phyloP scores from a whole-genome alignment of 345 rosid genomes.

The Brassica incana region DNA sequence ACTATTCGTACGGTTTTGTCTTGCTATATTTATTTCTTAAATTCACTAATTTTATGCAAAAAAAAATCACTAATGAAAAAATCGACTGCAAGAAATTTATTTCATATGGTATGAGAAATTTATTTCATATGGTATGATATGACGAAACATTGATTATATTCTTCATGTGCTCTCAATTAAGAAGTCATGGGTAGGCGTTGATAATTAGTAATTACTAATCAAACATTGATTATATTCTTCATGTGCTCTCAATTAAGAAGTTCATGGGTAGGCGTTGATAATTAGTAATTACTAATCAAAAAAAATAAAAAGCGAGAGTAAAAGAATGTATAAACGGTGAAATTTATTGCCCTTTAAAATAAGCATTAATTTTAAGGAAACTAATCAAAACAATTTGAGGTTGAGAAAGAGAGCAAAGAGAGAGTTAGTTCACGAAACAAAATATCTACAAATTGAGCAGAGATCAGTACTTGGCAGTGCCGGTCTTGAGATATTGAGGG shows the following conservation, averaged over 20 bases:
- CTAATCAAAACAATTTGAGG: neutral
- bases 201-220: conserved; percentile 15
- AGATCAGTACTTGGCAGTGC: conserved; percentile 19
- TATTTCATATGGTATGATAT: conserved; percentile 5
- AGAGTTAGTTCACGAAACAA: conserved; percentile 16
- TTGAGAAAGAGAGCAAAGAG: conserved; percentile 16
- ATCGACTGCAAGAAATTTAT: neutral
- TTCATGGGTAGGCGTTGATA: conserved; percentile 23
- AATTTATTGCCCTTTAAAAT: neutral
- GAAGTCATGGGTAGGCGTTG: conserved; percentile 20
- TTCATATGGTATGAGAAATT: conserved; percentile 2
- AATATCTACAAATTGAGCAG: conserved; percentile 46
- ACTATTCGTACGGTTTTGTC: conserved; percentile 33
- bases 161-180: conserved; percentile 33
- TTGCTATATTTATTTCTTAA: conserved; percentile 30
- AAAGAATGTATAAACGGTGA: conserved; percentile 16
- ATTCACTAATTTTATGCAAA: neutral
- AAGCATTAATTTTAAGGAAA: conserved; percentile 4
- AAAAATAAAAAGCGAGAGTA: neutral
- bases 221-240: conserved; percentile 36
- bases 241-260: conserved; percentile 25
- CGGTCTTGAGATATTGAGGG: too few relatives aligned
- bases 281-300: conserved; percentile 10
- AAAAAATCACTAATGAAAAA: neutral
- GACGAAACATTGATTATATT: conserved; percentile 28